These are phyloP conservation scores for Vitis hybrid DNA, from an alignment of 177 flowering plant genomes.

Conservation along the genomic window DNA sequence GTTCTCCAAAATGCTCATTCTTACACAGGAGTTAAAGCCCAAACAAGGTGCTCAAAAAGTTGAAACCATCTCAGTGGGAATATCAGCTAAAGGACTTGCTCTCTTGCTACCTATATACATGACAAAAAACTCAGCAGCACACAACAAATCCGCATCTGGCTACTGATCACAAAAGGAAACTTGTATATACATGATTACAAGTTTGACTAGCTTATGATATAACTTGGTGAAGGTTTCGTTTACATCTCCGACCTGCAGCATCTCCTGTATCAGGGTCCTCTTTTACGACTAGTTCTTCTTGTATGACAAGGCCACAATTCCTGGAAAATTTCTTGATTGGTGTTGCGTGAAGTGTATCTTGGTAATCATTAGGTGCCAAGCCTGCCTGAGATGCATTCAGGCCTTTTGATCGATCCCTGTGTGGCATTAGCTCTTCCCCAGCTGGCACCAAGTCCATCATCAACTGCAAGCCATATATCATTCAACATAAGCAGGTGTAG, in stretches of 20 bases:
- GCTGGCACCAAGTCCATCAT: constrained; percentile 40
- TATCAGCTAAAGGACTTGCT: too few relatives aligned
- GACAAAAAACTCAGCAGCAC: too few relatives aligned
- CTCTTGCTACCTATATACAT: too few relatives aligned
- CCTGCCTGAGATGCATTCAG: constrained; percentile 9
- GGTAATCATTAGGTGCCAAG: constrained; percentile 13
- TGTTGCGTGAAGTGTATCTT: constrained; percentile 33
- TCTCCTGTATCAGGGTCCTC: constrained; percentile 25
- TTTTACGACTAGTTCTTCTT: constrained; percentile 54
- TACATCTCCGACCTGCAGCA: constrained; percentile 43
- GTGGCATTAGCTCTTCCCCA: constrained; percentile 43
- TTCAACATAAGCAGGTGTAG: not conserved
- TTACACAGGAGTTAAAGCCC: too few relatives aligned
- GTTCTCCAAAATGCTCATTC: too few relatives aligned
- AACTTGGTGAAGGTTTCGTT: constrained; percentile 40
- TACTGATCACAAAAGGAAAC: too few relatives aligned
- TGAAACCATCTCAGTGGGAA: too few relatives aligned
- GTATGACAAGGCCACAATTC: constrained; percentile 70
- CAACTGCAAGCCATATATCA: constrained; percentile 39
- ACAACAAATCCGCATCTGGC: not conserved
- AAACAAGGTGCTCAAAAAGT: too few relatives aligned
- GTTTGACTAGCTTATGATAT: not conserved
- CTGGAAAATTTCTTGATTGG: constrained; percentile 72
- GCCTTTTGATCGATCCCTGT: constrained; percentile 11
- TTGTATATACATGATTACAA: too few relatives aligned